Percentiles rank a stretch among this genome's conserved stretches.
Conservation (phyloP, 1,139 yeast genomes). For the Pichia norvegensis region DNA sequence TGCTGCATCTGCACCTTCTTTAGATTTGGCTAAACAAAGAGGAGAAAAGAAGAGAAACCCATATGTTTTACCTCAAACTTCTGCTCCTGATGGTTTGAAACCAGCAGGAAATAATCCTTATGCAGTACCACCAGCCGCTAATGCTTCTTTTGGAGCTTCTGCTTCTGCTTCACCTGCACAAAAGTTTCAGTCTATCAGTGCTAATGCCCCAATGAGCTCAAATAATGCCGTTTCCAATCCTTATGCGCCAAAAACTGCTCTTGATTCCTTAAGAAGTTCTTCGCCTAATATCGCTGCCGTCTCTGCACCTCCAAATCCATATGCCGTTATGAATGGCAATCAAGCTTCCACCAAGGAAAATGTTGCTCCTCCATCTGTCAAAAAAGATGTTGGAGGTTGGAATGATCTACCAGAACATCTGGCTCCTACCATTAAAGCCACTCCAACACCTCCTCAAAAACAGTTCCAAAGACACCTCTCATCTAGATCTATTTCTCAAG, state of each 20-base stretch:
- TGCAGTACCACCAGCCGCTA: background rate
- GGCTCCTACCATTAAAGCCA: conserved; percentile 27
- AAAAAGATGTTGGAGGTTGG: conserved; percentile 81
- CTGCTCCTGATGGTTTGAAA: conserved; percentile 1
- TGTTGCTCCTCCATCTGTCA: conserved; percentile 33
- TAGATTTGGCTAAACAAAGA: background rate
- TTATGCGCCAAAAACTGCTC: conserved; percentile 28
- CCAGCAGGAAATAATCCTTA: background rate
- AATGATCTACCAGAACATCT: conserved; percentile 80
- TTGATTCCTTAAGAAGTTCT: conserved; percentile 25
- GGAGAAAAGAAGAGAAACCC: conserved; percentile 7
- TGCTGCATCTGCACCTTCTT: background rate
- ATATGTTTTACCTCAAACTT: conserved; percentile 9
- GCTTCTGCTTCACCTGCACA: background rate
- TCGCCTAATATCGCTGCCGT: conserved; percentile 15
- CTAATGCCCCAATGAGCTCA: background rate
- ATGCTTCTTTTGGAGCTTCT: background rate
- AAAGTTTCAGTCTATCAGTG: conserved; percentile 4
- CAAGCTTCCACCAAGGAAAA: conserved; percentile 25
- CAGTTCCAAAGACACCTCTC: conserved; percentile 17
- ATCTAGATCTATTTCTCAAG: conserved; percentile 22
- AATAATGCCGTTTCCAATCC: conserved; percentile 17
- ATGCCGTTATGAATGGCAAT: background rate
- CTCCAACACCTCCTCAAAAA: conserved; percentile 17
- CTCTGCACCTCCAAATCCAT: conserved; percentile 21